Evolutionary conservation across 139 green algal genomes (phyloP).

Genomic region (Chlamydomonas urium): DNA sequence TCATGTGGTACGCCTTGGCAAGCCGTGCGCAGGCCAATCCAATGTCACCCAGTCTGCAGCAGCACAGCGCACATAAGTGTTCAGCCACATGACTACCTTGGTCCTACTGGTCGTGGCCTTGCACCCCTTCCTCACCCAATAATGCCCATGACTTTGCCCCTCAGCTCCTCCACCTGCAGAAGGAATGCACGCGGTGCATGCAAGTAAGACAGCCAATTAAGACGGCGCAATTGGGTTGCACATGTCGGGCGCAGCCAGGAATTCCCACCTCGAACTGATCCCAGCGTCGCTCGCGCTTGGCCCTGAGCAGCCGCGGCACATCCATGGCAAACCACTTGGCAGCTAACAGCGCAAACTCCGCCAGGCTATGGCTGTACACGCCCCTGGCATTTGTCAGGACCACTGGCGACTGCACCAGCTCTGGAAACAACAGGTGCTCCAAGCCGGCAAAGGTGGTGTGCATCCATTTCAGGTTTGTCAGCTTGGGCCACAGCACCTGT

Average conservation of each 20-base stretch:
- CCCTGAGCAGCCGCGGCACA: slow-evolving; percentile 37
- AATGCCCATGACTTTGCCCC: slow-evolving; percentile 69
- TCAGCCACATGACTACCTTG: too few relatives aligned
- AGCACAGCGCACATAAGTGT: background rate
- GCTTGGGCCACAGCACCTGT: slow-evolving; percentile 47
- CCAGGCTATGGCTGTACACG: slow-evolving; percentile 69
- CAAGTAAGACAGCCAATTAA: too few relatives aligned
- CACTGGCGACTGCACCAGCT: slow-evolving; percentile 53
- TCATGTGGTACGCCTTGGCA: slow-evolving; percentile 72
- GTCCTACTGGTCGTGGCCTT: too few relatives aligned
- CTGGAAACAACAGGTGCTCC: slow-evolving; percentile 68
- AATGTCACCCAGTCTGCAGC: slow-evolving; percentile 72
- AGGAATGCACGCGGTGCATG: too few relatives aligned
- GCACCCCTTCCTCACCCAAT: slow-evolving; percentile 46
- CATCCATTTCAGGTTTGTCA: slow-evolving; percentile 53
- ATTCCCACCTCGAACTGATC: slow-evolving; percentile 24
- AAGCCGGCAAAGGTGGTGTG: slow-evolving; percentile 67
- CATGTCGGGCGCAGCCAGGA: background rate
- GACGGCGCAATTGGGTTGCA: background rate
- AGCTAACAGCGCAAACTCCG: slow-evolving; percentile 69
- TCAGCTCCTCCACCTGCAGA: slow-evolving; percentile 65
- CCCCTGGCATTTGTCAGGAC: slow-evolving; percentile 77
- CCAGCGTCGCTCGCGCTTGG: slow-evolving; percentile 30
- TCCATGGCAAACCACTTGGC: slow-evolving; percentile 81
- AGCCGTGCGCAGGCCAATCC: slow-evolving; percentile 48